A percentile compares a stretch with the other conserved stretches of the same genome.
phyloP scores from a whole-genome alignment of 345 rosid species.

The Chamaenerion angustifolium region DNA sequence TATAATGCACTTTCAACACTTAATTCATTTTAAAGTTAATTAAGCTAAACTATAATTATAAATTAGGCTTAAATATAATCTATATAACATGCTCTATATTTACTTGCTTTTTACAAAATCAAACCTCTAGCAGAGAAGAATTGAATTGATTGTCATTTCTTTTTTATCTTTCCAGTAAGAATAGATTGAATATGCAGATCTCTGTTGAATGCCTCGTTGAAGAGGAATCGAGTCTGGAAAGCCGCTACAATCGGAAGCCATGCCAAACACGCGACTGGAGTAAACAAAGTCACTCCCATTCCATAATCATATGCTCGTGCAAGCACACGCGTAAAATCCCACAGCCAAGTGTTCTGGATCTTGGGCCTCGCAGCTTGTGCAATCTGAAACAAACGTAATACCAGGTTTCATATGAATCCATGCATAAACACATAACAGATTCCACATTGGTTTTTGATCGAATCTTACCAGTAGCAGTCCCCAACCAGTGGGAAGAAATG shows the following conservation, averaged over 20 bases:
- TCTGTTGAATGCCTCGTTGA: constrained; percentile 75
- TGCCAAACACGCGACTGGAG: constrained; percentile 73
- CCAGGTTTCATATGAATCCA: neutral
- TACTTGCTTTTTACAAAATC: too few species aligned
- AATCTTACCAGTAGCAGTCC: constrained; percentile 72
- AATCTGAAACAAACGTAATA: constrained; percentile 27
- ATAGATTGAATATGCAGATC: constrained; percentile 81
- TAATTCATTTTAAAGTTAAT: too few species aligned
- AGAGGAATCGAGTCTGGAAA: constrained; percentile 84
- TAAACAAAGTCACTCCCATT: constrained; percentile 74
- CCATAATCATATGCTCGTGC: constrained; percentile 84
- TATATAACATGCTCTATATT: too few species aligned
- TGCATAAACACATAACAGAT: too few species aligned
- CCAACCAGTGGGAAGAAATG: constrained; percentile 94
- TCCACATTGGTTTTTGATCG: neutral
- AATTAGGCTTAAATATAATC: too few species aligned
- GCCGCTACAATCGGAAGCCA: constrained; percentile 86
- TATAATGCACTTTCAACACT: too few species aligned
- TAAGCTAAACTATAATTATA: too few species aligned
- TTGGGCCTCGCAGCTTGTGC: constrained; percentile 84
- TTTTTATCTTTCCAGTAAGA: constrained; percentile 76
- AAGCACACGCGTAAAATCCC: constrained; percentile 69
- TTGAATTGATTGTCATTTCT: constrained; percentile 4
- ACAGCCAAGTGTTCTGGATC: constrained; percentile 52
- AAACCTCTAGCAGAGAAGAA: too few species aligned